Evolutionary conservation across 768 basidiomycete genomes (phyloP).

Genomic region (Pleurotus djamor): DNA sequence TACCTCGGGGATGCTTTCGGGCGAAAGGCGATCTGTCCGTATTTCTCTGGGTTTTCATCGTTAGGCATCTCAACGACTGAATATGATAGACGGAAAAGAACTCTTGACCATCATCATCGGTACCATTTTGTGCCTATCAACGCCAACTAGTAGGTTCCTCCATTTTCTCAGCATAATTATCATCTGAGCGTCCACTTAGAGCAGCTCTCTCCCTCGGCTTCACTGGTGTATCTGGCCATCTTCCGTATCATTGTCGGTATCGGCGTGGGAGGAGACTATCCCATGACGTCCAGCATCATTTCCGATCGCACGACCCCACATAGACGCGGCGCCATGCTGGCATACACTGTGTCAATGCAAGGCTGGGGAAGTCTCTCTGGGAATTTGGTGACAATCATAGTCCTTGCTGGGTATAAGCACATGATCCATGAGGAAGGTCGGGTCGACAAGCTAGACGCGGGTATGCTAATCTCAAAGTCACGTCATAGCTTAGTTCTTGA

Average conservation of each 20-base stretch:
- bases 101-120: slow-evolving; percentile 79
- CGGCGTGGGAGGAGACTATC: slow-evolving; percentile 80
- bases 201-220: slow-evolving; percentile 43
- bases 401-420: slow-evolving; percentile 59
- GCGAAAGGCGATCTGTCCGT: slow-evolving; percentile 62
- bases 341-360: slow-evolving; percentile 75
- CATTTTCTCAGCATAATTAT: background rate
- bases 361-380: slow-evolving; percentile 76
- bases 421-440: slow-evolving; percentile 59
- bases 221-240: slow-evolving; percentile 62
- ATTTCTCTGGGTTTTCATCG: background rate
- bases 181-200: background rate
- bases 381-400: slow-evolving; percentile 58
- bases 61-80: background rate
- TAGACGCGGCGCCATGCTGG: slow-evolving; percentile 71
- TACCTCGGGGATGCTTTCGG: slow-evolving; percentile 67
- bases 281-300: slow-evolving; percentile 70
- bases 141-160: slow-evolving; percentile 50
- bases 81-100: slow-evolving; percentile 62
- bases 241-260: slow-evolving; percentile 76
- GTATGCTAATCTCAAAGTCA: slow-evolving; percentile 27
- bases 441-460: slow-evolving; percentile 67
- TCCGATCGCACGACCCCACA: slow-evolving; percentile 63
- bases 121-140: slow-evolving; percentile 66
- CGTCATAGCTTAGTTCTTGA: background rate